These are phyloP conservation scores for Moricandia moricandioides DNA, from an alignment of 345 rosid genomes.

Conservation along the genomic window DNA sequence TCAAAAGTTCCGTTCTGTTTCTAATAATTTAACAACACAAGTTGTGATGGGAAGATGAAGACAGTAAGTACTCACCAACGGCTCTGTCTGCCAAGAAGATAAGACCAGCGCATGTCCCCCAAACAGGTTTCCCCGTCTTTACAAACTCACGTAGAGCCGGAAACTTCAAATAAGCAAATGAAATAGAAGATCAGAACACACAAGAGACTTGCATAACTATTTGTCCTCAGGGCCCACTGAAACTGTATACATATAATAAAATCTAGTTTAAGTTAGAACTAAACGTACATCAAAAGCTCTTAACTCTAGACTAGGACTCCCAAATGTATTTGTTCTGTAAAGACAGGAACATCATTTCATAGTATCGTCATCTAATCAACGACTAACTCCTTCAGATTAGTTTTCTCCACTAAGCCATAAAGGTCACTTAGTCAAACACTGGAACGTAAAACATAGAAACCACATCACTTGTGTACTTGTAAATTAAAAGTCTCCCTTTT, in stretches of 20 bases:
- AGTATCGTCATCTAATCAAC: constrained; percentile 3
- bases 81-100: constrained; percentile 89
- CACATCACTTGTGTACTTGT: not conserved
- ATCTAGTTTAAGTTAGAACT: not conserved
- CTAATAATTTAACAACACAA: not conserved
- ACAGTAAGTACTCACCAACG: constrained; percentile 49
- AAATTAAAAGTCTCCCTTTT: constrained; percentile 1
- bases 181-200: constrained; percentile 15
- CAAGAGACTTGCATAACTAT: not conserved
- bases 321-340: not conserved
- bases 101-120: constrained; percentile 99
- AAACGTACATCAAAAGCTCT: not conserved
- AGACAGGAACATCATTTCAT: not conserved
- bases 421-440: not conserved
- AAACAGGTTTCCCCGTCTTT: constrained; percentile 82
- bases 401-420: not conserved
- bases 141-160: constrained; percentile 92
- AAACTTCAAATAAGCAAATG: constrained; percentile 49
- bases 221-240: not conserved
- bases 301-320: too few relatives aligned
- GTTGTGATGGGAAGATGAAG: not conserved
- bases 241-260: not conserved
- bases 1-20: not conserved
- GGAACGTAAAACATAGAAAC: constrained; percentile 1
- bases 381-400: not conserved